Evolutionary conservation across 495 filamentous ascomycete genomes (phyloP).

Genomic region (Letharia columbiana): DNA sequence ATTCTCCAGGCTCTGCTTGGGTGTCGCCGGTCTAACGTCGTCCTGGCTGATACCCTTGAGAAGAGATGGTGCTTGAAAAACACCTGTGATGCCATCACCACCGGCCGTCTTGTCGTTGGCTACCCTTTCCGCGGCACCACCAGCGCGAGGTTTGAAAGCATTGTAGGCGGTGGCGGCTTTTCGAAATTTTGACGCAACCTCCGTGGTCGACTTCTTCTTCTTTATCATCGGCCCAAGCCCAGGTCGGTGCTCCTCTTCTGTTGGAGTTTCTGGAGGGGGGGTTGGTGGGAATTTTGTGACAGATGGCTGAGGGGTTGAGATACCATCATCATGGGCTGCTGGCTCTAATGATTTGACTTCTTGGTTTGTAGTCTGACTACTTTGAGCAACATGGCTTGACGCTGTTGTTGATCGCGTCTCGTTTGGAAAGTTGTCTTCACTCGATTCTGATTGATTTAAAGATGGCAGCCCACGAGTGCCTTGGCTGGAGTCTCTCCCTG

Average conservation of each 20-base stretch:
- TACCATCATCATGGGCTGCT: conserved; percentile 7
- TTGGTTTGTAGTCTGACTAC: not conserved
- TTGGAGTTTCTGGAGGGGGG: conserved; percentile 23
- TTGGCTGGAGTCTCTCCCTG: not conserved
- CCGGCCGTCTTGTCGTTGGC: conserved; percentile 45
- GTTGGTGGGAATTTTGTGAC: conserved; percentile 18
- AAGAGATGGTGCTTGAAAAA: conserved; percentile 66
- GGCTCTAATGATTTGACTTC: conserved; percentile 6
- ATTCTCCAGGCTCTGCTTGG: conserved; percentile 6
- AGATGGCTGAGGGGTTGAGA: conserved; percentile 5
- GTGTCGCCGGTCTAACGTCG: conserved; percentile 16
- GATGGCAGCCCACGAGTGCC: not conserved
- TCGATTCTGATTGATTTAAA: conserved; percentile 8
- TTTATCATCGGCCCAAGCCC: conserved; percentile 90
- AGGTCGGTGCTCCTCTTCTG: conserved; percentile 51
- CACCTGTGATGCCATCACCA: conserved; percentile 79
- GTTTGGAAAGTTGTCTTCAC: conserved; percentile 7
- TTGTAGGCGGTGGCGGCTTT: conserved; percentile 76
- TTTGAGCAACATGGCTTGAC: conserved; percentile 13
- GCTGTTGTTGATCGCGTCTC: conserved; percentile 18
- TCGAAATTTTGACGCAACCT: conserved; percentile 69
- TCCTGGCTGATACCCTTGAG: conserved; percentile 24
- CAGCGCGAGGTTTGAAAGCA: conserved; percentile 76
- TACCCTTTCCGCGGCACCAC: conserved; percentile 70
- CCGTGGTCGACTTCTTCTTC: conserved; percentile 59